A percentile compares a stretch with the other conserved stretches of the same genome.
Evolutionary conservation across 768 basidiomycete genomes (phyloP).

Genomic region (Phaeotremella fagi): DNA sequence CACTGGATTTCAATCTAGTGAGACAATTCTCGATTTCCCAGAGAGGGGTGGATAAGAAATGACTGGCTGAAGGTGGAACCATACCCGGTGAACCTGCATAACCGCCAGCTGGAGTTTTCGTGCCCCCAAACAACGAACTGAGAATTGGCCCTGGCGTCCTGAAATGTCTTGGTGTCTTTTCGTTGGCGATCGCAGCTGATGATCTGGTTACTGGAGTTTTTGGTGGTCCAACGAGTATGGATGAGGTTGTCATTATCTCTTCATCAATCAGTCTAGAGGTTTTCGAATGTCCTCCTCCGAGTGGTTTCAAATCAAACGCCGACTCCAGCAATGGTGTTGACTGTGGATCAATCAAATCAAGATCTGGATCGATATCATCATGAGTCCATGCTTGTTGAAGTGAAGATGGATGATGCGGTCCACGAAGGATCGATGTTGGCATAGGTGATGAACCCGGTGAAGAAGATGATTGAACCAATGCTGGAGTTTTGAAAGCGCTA

Average conservation of each 20-base stretch:
- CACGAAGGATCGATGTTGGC: slow-evolving; percentile 34
- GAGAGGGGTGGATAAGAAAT: slow-evolving; percentile 19
- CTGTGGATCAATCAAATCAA: not conserved
- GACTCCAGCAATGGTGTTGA: not conserved
- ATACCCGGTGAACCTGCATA: slow-evolving; percentile 8
- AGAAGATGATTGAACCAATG: slow-evolving; percentile 35
- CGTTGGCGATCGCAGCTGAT: slow-evolving; percentile 14
- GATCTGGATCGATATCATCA: slow-evolving; percentile 19
- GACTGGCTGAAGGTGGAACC: slow-evolving; percentile 16
- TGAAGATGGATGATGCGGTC: slow-evolving; percentile 27
- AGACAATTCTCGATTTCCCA: slow-evolving; percentile 25
- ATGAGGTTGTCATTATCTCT: not conserved
- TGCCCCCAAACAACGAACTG: not conserved
- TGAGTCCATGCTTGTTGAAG: slow-evolving; percentile 37
- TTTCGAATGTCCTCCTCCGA: not conserved
- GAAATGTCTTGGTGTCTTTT: slow-evolving; percentile 15
- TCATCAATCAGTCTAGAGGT: not conserved
- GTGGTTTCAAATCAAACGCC: not conserved
- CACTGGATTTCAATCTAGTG: slow-evolving; percentile 14
- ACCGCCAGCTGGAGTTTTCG: not conserved
- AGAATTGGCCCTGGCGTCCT: not conserved
- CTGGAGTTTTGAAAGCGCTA: slow-evolving; percentile 40
- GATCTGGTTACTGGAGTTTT: slow-evolving; percentile 40
- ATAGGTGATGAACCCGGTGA: slow-evolving; percentile 42
- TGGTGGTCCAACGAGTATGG: slow-evolving; percentile 14